Percentiles rank a stretch among this genome's conserved stretches.
phyloP scores from a whole-genome alignment of 805 yeast species.

The Tetrapisispora pingtungensis region DNA sequence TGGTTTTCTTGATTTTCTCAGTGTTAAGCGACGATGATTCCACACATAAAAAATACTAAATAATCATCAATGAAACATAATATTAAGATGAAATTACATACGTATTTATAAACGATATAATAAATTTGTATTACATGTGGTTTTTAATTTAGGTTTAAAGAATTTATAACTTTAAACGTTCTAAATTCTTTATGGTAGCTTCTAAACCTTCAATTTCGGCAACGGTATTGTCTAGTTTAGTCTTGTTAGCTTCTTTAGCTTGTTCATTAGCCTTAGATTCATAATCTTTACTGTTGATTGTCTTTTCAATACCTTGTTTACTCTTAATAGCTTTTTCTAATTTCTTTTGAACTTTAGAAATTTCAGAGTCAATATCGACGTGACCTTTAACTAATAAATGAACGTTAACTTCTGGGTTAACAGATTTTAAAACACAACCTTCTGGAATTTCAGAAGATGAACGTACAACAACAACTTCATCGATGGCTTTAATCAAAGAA shows the following conservation, averaged over 20 bases:
- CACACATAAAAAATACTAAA: no score
- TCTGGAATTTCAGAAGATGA: conserved; percentile 54
- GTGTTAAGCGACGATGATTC: no score
- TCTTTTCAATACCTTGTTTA: conserved; percentile 56
- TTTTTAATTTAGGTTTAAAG: background rate
- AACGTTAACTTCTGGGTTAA: conserved; percentile 71
- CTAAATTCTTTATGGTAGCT: conserved; percentile 75
- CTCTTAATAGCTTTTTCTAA: conserved; percentile 53
- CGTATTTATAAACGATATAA: background rate
- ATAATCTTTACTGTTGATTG: conserved; percentile 63
- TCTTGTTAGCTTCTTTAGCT: conserved; percentile 67
- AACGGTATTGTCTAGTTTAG: conserved; percentile 54
- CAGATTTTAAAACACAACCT: conserved; percentile 83
- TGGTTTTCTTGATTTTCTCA: no score
- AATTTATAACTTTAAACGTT: conserved; percentile 53
- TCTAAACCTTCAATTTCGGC: conserved; percentile 90
- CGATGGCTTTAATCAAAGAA: conserved; percentile 85
- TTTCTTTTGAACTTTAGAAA: conserved; percentile 71
- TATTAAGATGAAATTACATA: background rate
- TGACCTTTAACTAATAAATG: conserved; percentile 91
- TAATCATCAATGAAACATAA: background rate
- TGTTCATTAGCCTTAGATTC: conserved; percentile 73
- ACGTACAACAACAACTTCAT: conserved; percentile 56
- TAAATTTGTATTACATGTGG: background rate
- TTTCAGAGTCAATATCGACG: conserved; percentile 86